Percentiles rank a stretch among this genome's conserved stretches.
Evolutionary conservation across 257 asterid species (phyloP).

Genomic region (Perilla frutescens): DNA sequence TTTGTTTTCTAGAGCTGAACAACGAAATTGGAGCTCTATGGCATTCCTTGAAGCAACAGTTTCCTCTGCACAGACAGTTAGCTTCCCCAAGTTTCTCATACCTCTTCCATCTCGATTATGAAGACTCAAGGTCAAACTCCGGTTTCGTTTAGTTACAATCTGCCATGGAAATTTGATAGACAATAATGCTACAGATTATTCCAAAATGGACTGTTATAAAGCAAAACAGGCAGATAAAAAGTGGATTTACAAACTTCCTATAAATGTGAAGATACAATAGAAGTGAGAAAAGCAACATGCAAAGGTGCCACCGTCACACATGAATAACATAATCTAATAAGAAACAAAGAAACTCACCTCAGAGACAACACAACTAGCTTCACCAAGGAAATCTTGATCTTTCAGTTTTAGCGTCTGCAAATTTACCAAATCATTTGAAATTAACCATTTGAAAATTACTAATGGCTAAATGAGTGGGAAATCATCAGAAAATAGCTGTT

Average conservation of each 20-base stretch:
- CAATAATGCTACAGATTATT: slow-evolving; percentile 1
- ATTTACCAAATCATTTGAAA: slow-evolving; percentile 6
- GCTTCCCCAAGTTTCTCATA: slow-evolving; percentile 54
- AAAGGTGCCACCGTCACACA: background rate
- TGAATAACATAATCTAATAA: slow-evolving; percentile 9
- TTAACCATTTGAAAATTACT: slow-evolving; percentile 14
- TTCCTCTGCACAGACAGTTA: slow-evolving; percentile 77
- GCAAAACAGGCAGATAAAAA: background rate
- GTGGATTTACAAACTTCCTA: background rate
- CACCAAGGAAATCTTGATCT: slow-evolving; percentile 85
- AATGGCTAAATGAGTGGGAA: background rate
- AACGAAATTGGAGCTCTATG: slow-evolving; percentile 61
- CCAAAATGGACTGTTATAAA: background rate
- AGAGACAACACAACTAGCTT: slow-evolving; percentile 70
- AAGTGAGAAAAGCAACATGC: background rate
- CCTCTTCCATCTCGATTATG: slow-evolving; percentile 48
- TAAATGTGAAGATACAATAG: background rate
- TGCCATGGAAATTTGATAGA: slow-evolving; percentile 38
- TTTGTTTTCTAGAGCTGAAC: slow-evolving; percentile 68
- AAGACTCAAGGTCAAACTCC: slow-evolving; percentile 58
- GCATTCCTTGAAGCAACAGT: slow-evolving; percentile 64
- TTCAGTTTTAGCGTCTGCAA: slow-evolving; percentile 65
- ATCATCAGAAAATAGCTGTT: background rate
- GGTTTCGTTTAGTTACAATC: slow-evolving; percentile 66
- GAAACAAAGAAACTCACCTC: slow-evolving; percentile 53